phyloP scores from a whole-genome alignment of 768 basidiomycete species.

The Mycena pura region DNA sequence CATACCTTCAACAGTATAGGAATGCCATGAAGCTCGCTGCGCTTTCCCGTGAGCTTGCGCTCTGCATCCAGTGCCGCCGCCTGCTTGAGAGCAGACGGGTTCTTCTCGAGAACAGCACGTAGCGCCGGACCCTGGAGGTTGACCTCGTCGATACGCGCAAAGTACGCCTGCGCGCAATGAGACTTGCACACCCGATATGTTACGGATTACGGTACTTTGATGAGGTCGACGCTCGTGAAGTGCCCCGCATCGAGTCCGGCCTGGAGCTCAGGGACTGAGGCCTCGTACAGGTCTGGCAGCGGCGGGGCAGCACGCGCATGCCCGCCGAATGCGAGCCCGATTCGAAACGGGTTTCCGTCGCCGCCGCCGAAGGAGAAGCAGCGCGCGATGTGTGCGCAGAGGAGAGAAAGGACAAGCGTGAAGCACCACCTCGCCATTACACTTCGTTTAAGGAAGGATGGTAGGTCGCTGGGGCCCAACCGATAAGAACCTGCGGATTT shows the following conservation, averaged over 20 bases:
- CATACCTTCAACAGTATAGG: conserved; percentile 55
- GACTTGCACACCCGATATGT: no score
- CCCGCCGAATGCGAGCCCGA: not conserved
- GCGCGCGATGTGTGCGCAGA: conserved; percentile 6
- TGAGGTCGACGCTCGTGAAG: conserved; percentile 67
- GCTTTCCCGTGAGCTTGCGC: conserved; percentile 47
- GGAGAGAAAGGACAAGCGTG: not conserved
- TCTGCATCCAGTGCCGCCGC: conserved; percentile 59
- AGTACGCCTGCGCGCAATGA: conserved; percentile 55
- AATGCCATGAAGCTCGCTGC: conserved; percentile 61
- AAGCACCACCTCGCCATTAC: conserved; percentile 1
- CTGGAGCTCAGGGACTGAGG: conserved; percentile 61
- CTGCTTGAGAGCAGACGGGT: conserved; percentile 56
- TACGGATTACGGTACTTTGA: conserved; percentile 64
- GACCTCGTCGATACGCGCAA: conserved; percentile 73
- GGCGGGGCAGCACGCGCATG: not conserved
- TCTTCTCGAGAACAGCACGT: conserved; percentile 65
- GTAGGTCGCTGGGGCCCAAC: not conserved
- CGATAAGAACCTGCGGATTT: conserved; percentile 4
- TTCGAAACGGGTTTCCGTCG: not conserved
- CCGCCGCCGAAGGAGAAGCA: conserved; percentile 3
- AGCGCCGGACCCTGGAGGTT: conserved; percentile 53
- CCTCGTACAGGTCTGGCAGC: conserved; percentile 66
- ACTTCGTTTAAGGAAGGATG: not conserved
- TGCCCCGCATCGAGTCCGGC: conserved; percentile 53